These are phyloP conservation scores for Amanita rubescens DNA, from an alignment of 768 basidiomycete genomes.

Conservation along the genomic window DNA sequence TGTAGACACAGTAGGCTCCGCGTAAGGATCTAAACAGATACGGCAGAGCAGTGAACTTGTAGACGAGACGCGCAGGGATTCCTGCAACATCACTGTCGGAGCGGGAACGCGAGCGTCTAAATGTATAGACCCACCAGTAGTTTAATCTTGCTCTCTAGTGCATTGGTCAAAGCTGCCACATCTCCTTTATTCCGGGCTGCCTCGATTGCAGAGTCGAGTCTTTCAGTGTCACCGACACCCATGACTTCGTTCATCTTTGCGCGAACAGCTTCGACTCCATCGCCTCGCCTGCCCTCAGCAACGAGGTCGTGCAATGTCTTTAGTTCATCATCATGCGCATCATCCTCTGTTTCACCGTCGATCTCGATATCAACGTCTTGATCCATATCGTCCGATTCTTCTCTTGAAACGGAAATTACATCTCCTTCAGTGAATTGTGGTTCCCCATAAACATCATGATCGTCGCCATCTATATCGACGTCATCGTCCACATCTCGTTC, in stretches of 20 bases:
- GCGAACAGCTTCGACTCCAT: constrained; percentile 15
- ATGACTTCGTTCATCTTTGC: constrained; percentile 32
- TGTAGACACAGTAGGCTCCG: constrained; percentile 71
- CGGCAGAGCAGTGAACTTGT: constrained; percentile 51
- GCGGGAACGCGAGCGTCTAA: background rate
- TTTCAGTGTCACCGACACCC: constrained; percentile 35
- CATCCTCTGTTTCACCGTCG: constrained; percentile 30
- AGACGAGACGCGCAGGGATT: constrained; percentile 33
- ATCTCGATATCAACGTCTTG: constrained; percentile 37
- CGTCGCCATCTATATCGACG: constrained; percentile 75
- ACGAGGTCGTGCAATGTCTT: constrained; percentile 45
- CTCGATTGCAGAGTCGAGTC: constrained; percentile 41
- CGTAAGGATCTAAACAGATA: constrained; percentile 73
- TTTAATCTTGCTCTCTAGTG: constrained; percentile 56
- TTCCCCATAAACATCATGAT: constrained; percentile 56
- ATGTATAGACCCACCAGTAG: constrained; percentile 39
- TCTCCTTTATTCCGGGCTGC: constrained; percentile 43
- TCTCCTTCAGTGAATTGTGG: constrained; percentile 75
- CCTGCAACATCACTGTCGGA: constrained; percentile 26
- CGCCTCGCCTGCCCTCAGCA: constrained; percentile 35
- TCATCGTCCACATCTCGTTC: constrained; percentile 70
- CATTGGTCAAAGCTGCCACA: constrained; percentile 37
- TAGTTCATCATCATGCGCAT: constrained; percentile 22
- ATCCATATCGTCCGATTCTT: constrained; percentile 19
- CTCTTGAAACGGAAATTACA: constrained; percentile 33